These are phyloP conservation scores for Leccinum angustisporum DNA, from an alignment of 1,284 basidiomycete genomes.

Conservation along the genomic window DNA sequence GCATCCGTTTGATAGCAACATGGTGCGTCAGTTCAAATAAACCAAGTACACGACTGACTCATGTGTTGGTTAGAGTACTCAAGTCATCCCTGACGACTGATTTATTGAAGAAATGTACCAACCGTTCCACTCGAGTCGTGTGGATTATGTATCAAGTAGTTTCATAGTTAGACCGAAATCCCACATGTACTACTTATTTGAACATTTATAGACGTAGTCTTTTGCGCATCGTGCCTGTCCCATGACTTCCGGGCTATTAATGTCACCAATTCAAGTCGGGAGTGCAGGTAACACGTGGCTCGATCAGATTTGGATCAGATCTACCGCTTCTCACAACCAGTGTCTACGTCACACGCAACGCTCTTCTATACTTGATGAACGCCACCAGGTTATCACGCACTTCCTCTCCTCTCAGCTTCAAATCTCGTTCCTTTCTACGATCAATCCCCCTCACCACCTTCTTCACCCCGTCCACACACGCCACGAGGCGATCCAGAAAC, in stretches of 20 bases:
- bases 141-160: not conserved
- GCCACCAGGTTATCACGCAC: slow-evolving; percentile 81
- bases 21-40: slow-evolving; percentile 16
- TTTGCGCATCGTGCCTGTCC: not conserved
- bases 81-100: slow-evolving; percentile 24
- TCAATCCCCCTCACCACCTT: slow-evolving; percentile 61
- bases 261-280: slow-evolving; percentile 50
- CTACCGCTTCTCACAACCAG: not conserved
- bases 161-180: not conserved
- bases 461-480: slow-evolving; percentile 56
- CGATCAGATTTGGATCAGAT: too few species aligned
- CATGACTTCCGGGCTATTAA: slow-evolving; percentile 45
- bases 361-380: slow-evolving; percentile 85
- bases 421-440: slow-evolving; percentile 51
- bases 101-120: not conserved
- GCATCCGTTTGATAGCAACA: slow-evolving; percentile 54
- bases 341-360: slow-evolving; percentile 15
- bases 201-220: not conserved
- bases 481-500: slow-evolving; percentile 53
- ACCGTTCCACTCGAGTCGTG: not conserved
- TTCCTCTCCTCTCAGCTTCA: slow-evolving; percentile 68
- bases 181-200: not conserved
- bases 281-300: not conserved
- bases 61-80: slow-evolving; percentile 12
- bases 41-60: not conserved